A percentile compares a stretch with the other conserved stretches of the same genome.
Evolutionary conservation across 2,329 filamentous ascomycete genomes (phyloP).

Genomic region (Colletotrichum ledebouriae): DNA sequence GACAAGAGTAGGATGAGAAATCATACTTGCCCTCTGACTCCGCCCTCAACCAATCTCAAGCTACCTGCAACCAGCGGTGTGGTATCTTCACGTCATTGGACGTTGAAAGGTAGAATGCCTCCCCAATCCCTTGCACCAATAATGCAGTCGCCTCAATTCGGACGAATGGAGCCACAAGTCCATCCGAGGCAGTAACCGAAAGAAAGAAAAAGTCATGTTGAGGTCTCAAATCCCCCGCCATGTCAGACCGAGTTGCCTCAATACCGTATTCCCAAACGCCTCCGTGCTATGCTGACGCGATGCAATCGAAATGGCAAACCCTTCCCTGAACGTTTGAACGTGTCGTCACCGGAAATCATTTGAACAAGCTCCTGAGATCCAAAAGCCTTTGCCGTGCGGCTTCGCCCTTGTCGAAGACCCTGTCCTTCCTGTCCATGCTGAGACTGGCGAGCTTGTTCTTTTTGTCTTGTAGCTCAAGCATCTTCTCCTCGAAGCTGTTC

Average conservation of each 20-base stretch:
- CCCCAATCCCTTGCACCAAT: slow-evolving; percentile 21
- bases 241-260: slow-evolving; percentile 3
- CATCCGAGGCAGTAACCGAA: slow-evolving; percentile 5
- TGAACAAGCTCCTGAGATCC: slow-evolving; percentile 72
- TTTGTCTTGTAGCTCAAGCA: slow-evolving; percentile 89
- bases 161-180: slow-evolving; percentile 6
- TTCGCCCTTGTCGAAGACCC: slow-evolving; percentile 63
- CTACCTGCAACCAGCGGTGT: slow-evolving; percentile 37
- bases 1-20: slow-evolving; percentile 1
- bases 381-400: slow-evolving; percentile 72
- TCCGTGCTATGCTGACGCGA: slow-evolving; percentile 17
- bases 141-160: slow-evolving; percentile 16
- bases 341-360: slow-evolving; percentile 49
- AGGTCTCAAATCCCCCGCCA: neutral
- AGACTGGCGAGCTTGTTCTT: slow-evolving; percentile 92
- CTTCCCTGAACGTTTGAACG: neutral
- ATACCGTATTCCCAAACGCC: slow-evolving; percentile 32
- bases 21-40: slow-evolving; percentile 16
- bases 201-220: slow-evolving; percentile 10
- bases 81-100: slow-evolving; percentile 37
- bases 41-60: slow-evolving; percentile 20
- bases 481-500: slow-evolving; percentile 93
- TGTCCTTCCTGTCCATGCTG: slow-evolving; percentile 78
- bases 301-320: neutral
- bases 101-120: slow-evolving; percentile 33